Conservation (phyloP, 1,139 yeast species). For the Zygosaccharomyces sapae region DNA sequence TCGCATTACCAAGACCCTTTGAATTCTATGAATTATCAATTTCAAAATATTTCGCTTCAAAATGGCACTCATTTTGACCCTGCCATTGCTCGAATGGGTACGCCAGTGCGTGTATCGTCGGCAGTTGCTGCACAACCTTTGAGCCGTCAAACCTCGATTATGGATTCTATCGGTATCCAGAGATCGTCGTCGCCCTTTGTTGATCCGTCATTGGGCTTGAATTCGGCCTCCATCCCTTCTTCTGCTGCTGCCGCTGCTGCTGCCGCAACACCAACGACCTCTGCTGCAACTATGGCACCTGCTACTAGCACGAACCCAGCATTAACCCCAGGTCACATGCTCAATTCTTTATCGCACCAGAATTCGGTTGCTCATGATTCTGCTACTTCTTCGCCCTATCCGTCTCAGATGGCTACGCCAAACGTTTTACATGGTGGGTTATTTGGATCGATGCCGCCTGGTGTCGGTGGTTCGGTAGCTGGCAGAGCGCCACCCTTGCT, state of each 20-base stretch:
- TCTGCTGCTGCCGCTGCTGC: background rate
- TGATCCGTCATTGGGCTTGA: slow-evolving; percentile 1
- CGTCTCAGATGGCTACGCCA: slow-evolving; percentile 17
- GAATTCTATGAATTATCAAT: slow-evolving; percentile 18
- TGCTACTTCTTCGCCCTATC: slow-evolving; percentile 14
- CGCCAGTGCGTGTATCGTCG: slow-evolving; percentile 5
- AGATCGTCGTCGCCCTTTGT: slow-evolving; percentile 20
- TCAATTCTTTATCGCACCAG: slow-evolving; percentile 1
- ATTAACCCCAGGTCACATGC: slow-evolving; percentile 2
- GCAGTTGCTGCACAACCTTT: slow-evolving; percentile 12
- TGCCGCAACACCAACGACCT: slow-evolving; percentile 1
- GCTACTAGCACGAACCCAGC: background rate
- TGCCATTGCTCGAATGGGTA: slow-evolving; percentile 4
- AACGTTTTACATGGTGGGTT: slow-evolving; percentile 6
- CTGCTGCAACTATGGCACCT: background rate
- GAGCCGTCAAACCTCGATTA: slow-evolving; percentile 24
- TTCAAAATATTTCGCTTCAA: slow-evolving; percentile 19
- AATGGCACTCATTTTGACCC: slow-evolving; percentile 7
- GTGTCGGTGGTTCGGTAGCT: slow-evolving; percentile 7
- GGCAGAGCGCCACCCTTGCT: slow-evolving; percentile 11
- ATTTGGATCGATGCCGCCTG: background rate
- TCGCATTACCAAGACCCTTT: slow-evolving; percentile 17
- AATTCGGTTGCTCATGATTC: slow-evolving; percentile 8
- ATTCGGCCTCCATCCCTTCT: background rate
- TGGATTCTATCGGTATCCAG: slow-evolving; percentile 29